Percentiles rank a stretch among this genome's conserved stretches.
Conservation (phyloP, 352 stramenopile genomes). For the Phytophthora tubulina region DNA sequence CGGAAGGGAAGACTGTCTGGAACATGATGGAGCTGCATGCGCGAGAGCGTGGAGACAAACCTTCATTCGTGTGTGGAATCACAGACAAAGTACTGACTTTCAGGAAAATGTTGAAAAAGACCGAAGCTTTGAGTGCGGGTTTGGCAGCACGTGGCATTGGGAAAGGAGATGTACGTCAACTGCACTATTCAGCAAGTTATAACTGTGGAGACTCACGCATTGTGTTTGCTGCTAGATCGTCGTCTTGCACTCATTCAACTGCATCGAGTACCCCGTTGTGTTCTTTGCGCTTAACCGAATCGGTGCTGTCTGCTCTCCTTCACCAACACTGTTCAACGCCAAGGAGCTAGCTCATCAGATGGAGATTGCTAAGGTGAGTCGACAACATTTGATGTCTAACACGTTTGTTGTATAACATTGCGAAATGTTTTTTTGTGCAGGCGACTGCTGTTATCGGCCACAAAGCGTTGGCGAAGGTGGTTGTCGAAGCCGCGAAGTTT, state of each 20-base stretch:
- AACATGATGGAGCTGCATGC: constrained; percentile 26
- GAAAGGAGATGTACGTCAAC: neutral
- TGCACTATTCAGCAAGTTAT: neutral
- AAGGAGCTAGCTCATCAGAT: neutral
- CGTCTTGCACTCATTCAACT: neutral
- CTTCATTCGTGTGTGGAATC: neutral
- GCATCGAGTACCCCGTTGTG: neutral
- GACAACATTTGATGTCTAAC: neutral
- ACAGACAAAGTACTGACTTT: neutral
- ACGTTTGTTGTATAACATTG: neutral
- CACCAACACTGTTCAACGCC: neutral
- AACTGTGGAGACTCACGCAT: neutral
- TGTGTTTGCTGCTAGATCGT: neutral
- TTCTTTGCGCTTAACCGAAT: constrained; percentile 2
- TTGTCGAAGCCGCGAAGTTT: constrained; percentile 25
- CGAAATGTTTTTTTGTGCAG: neutral
- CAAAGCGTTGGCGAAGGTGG: constrained; percentile 10
- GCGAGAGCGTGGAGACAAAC: constrained; percentile 3
- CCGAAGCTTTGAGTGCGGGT: neutral
- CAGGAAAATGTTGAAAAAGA: neutral
- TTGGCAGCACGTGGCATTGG: neutral
- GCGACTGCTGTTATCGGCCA: constrained; percentile 26
- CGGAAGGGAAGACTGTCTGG: neutral
- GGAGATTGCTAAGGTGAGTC: constrained; percentile 2
- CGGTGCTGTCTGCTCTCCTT: neutral